Percentiles rank a stretch among this genome's conserved stretches.
Evolutionary conservation across 148 eudicot genomes (phyloP).

Genomic region (Mesembryanthemum crystallinum): DNA sequence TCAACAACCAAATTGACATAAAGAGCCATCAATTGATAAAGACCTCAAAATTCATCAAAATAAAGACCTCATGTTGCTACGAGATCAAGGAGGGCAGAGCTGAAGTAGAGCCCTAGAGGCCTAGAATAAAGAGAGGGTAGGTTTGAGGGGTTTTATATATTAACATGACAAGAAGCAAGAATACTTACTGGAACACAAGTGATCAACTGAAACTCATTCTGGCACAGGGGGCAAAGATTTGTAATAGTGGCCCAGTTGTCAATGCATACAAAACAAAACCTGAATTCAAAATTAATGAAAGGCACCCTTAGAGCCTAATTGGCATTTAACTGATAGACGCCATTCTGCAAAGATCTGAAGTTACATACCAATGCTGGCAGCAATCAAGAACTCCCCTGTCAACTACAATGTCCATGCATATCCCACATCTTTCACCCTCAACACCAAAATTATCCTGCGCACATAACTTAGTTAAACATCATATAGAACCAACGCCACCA

Average conservation of each 20-base stretch:
- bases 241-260: slow-evolving; percentile 97
- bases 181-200: slow-evolving; percentile 94
- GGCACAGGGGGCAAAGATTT: slow-evolving; percentile 95
- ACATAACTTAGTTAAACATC: not conserved
- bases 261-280: slow-evolving; percentile 96
- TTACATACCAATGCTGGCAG: slow-evolving; percentile 85
- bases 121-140: no score
- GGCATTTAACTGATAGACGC: not conserved
- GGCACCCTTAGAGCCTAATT: not conserved
- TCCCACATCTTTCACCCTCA: slow-evolving; percentile 93
- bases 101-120: not conserved
- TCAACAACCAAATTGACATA: not conserved
- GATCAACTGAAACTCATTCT: slow-evolving; percentile 89
- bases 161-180: not conserved
- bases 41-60: not conserved
- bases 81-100: not conserved
- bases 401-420: slow-evolving; percentile 78
- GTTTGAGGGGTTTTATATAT: not conserved
- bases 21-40: not conserved
- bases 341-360: slow-evolving; percentile 2
- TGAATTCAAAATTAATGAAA: slow-evolving; percentile 32
- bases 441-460: slow-evolving; percentile 54
- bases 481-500: not conserved
- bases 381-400: slow-evolving; percentile 94
- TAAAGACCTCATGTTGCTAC: not conserved